Evolutionary conservation across 2,329 filamentous ascomycete species (phyloP).

Genomic region (Teratosphaeriaceae sp.): DNA sequence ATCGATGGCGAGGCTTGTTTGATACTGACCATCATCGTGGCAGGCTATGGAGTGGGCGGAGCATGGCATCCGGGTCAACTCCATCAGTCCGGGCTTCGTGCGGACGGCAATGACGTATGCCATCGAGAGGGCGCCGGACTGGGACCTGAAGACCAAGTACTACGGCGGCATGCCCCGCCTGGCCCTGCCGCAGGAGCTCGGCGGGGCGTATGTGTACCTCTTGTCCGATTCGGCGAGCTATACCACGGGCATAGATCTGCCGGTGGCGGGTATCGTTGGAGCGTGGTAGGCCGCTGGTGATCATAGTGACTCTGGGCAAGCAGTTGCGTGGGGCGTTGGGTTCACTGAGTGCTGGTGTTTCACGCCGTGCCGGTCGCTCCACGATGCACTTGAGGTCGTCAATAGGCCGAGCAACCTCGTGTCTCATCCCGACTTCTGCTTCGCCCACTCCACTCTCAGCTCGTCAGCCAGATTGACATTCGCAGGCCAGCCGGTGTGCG

Average conservation of each 20-base stretch:
- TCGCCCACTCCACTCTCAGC: slow-evolving; percentile 13
- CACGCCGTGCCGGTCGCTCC: too few species aligned
- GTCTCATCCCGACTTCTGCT: slow-evolving; percentile 3
- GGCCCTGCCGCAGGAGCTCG: slow-evolving; percentile 48
- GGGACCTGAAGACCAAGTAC: slow-evolving; percentile 52
- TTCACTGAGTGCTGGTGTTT: too few species aligned
- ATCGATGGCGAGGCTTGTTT: too few species aligned
- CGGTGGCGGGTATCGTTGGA: slow-evolving; percentile 29
- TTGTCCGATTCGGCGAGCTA: slow-evolving; percentile 48
- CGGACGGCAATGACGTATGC: slow-evolving; percentile 37
- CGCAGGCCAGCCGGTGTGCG: slow-evolving; percentile 36
- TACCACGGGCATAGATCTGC: slow-evolving; percentile 47
- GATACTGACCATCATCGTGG: too few species aligned
- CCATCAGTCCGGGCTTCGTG: slow-evolving; percentile 30
- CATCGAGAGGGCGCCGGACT: slow-evolving; percentile 48
- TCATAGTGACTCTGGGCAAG: too few species aligned
- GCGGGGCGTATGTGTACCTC: slow-evolving; percentile 52
- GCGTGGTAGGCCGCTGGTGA: too few species aligned
- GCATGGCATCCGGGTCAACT: slow-evolving; percentile 33
- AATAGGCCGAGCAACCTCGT: too few species aligned
- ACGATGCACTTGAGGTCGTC: too few species aligned
- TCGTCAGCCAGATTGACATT: slow-evolving; percentile 26
- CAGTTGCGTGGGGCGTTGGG: too few species aligned
- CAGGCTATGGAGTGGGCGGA: slow-evolving; percentile 36
- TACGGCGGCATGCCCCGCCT: slow-evolving; percentile 52